Percentiles rank a stretch among this genome's conserved stretches.
phyloP scores from a whole-genome alignment of 139 green algal species.

The Micractinium sp. region DNA sequence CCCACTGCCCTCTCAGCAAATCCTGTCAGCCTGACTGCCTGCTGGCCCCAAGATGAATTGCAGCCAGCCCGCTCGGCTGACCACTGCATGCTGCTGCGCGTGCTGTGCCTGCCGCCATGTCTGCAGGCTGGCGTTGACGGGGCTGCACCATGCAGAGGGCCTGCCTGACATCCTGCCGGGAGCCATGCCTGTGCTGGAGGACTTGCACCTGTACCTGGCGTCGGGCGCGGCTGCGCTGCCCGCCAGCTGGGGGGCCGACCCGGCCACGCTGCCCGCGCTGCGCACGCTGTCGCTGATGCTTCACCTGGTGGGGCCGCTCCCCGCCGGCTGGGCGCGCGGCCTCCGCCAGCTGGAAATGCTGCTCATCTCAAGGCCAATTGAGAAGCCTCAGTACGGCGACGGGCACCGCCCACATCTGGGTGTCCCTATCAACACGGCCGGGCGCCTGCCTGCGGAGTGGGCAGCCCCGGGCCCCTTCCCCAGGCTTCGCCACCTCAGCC shows the following conservation, averaged over 20 bases:
- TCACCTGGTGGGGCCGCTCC: neutral
- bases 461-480: neutral
- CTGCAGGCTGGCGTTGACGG: neutral
- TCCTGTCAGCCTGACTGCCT: too few relatives aligned
- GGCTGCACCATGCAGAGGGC: neutral
- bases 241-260: neutral
- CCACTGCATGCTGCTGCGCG: too few relatives aligned
- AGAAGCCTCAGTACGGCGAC: too few relatives aligned
- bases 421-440: too few relatives aligned
- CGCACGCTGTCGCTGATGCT: neutral
- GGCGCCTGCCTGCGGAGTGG: neutral
- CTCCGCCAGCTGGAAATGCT: neutral
- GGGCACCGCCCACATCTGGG: too few relatives aligned
- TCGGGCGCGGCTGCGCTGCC: neutral
- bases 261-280: neutral
- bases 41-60: too few relatives aligned
- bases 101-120: too few relatives aligned
- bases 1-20: too few relatives aligned
- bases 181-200: neutral
- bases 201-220: neutral
- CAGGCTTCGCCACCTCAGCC: neutral
- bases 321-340: neutral
- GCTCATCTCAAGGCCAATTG: too few relatives aligned
- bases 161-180: neutral
- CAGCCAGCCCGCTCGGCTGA: too few relatives aligned